phyloP scores from a whole-genome alignment of 2,329 filamentous ascomycete genomes.

The Ceratocystiopsis minuta region DNA sequence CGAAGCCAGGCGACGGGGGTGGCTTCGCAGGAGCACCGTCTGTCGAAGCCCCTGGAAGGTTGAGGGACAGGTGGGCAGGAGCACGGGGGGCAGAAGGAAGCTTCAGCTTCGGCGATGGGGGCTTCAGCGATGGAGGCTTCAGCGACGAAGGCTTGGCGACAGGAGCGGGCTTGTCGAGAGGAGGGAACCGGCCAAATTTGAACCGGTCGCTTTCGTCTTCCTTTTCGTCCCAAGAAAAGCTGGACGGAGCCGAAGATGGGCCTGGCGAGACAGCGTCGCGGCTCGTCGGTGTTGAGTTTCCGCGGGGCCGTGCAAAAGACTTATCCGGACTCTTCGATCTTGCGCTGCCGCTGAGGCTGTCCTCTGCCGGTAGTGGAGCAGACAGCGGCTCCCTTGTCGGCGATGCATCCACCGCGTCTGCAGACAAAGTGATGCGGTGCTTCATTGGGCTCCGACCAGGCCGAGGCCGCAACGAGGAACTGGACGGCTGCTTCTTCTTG shows the following conservation, averaged over 20 bases:
- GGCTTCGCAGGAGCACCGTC: slow-evolving; percentile 15
- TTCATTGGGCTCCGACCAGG: slow-evolving; percentile 38
- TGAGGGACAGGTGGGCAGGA: too few relatives aligned
- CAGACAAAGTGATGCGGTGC: slow-evolving; percentile 42
- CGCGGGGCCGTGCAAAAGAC: slow-evolving; percentile 28
- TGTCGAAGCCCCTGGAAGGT: too few relatives aligned
- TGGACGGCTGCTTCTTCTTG: slow-evolving; percentile 27
- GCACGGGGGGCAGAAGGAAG: too few relatives aligned
- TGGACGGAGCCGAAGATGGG: slow-evolving; percentile 49
- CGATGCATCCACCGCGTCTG: slow-evolving; percentile 33
- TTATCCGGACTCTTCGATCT: slow-evolving; percentile 21
- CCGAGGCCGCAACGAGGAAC: slow-evolving; percentile 29
- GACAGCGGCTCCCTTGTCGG: slow-evolving; percentile 37
- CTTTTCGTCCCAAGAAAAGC: slow-evolving; percentile 37
- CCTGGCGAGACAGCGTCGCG: slow-evolving; percentile 37
- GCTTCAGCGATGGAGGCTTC: too few relatives aligned
- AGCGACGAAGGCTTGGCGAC: neutral
- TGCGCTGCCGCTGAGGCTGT: slow-evolving; percentile 20
- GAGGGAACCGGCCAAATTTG: slow-evolving; percentile 22
- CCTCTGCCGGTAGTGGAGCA: slow-evolving; percentile 39
- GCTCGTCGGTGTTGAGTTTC: slow-evolving; percentile 32
- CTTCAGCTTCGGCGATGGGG: neutral
- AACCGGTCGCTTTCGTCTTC: slow-evolving; percentile 25
- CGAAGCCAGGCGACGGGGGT: slow-evolving; percentile 28
- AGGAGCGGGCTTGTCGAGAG: neutral